Conservation (phyloP, 306 rosid genomes). For the Fagus sylvatica region DNA sequence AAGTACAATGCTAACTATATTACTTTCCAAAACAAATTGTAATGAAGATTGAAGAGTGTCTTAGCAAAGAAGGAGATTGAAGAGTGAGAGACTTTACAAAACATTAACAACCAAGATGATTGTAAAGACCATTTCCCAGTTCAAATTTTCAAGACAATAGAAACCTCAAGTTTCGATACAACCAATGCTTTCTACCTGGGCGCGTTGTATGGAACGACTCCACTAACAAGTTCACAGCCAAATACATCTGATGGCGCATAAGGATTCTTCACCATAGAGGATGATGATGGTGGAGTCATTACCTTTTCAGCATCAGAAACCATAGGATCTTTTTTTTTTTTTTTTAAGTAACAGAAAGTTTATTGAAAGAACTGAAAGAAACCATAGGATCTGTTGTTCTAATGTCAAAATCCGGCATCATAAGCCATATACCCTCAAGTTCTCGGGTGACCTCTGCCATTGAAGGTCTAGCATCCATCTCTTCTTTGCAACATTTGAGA, state of each 20-base stretch:
- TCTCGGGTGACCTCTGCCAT: constrained; percentile 84
- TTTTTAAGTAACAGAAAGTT: too few relatives aligned
- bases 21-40: too few relatives aligned
- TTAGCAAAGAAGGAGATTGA: too few relatives aligned
- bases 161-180: too few relatives aligned
- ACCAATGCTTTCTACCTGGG: constrained; percentile 61
- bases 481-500: constrained; percentile 67
- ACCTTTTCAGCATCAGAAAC: constrained; percentile 50
- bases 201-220: constrained; percentile 70
- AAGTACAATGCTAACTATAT: too few relatives aligned
- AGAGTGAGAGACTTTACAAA: too few relatives aligned
- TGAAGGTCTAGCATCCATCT: constrained; percentile 77
- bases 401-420: constrained; percentile 65
- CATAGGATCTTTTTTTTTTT: too few relatives aligned
- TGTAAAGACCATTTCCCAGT: too few relatives aligned
- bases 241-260: constrained; percentile 68
- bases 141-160: too few relatives aligned
- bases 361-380: too few relatives aligned
- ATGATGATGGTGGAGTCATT: constrained; percentile 56
- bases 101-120: too few relatives aligned
- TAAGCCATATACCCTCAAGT: constrained; percentile 67
- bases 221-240: constrained; percentile 87
- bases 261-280: constrained; percentile 44
- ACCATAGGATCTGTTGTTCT: constrained; percentile 25
- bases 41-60: too few relatives aligned